Percentiles rank a stretch among this genome's conserved stretches.
Conservation (phyloP, 257 asterid genomes). For the Jaltomata sinuosa region DNA sequence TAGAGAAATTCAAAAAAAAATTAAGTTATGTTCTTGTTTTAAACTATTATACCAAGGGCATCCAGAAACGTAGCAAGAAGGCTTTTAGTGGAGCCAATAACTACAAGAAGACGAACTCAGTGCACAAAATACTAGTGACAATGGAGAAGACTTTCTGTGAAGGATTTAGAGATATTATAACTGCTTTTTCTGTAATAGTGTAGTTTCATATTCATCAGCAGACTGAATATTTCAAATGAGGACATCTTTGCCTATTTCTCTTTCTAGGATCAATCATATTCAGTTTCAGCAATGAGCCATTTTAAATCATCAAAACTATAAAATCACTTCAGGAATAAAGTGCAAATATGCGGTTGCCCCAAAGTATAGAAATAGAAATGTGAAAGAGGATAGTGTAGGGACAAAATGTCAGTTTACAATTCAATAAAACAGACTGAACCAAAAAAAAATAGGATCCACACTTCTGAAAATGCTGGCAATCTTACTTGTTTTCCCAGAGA, state of each 20-base stretch:
- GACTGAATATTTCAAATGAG: background rate
- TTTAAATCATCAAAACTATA: background rate
- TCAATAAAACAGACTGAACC: background rate
- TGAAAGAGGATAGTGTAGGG: background rate
- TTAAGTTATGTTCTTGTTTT: background rate
- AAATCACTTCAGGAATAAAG: background rate
- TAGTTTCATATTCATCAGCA: background rate
- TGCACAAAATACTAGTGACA: background rate
- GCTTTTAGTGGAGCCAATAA: background rate
- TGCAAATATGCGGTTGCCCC: background rate
- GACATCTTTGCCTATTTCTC: background rate
- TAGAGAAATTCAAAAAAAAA: constrained; percentile 1
- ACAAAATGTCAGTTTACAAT: background rate
- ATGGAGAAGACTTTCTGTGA: background rate
- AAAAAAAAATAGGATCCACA: background rate
- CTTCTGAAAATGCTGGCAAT: background rate
- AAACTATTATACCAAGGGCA: background rate
- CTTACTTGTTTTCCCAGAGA: constrained; percentile 86
- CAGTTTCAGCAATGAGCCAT: background rate
- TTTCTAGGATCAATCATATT: background rate
- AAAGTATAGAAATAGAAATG: background rate
- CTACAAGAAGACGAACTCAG: background rate
- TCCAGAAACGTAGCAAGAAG: background rate
- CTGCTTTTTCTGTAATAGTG: background rate
- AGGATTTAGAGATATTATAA: background rate